Evolutionary conservation across 192 early-diverging fungal species (phyloP), one percentile per base, ranked within the genome.

Genomic region (Spizellomyces punctatus): DNA sequence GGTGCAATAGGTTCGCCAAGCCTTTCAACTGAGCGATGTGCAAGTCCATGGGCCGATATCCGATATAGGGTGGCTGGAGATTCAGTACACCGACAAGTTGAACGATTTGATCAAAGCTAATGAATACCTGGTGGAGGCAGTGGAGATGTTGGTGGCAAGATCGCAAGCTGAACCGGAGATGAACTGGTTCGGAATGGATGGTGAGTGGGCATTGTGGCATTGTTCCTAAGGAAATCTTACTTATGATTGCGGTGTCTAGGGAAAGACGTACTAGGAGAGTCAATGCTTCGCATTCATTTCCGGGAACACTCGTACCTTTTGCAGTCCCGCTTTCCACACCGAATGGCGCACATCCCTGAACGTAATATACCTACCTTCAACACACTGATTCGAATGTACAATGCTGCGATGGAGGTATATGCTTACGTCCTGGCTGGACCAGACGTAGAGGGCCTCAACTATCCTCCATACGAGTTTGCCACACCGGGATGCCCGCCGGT

Each of bases 281-380:
- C 44, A 42, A 50, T 72, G 9, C 57, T 72, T 46, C 46, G 47
- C 54, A 63, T 22, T 6, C 58, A 70, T 22, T 70, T 46, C 46
- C 1, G 19, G 27, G 16, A 16, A 5, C 42, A 62, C 16, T 19
- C 42, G 5, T 41, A 46, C 27, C 17, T 56, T 6, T 19, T 72
- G 17, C 58, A 72, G 47, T 46, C 58, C 6, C 70, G 59, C 9
- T 72, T 63, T 54, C 59, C 70, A 8, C 70, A 64, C 43, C 44
- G 50, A 10, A 64, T 72, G 70, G 66, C 55, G 17, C 14, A n/a
- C 52, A 58, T 10, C n/a, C 49, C 45, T 16, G 52, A 55, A 8
- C 17, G 55, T 21, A 68, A 68, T 44, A 16, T 58, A 41, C 17
- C 6, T n/a, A 68, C 66, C 12, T 68, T 68, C 66, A 68, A 68